Percentiles rank a stretch among this genome's conserved stretches.
Evolutionary conservation across 306 rosid species (phyloP).

Genomic region (Geum urbanum): DNA sequence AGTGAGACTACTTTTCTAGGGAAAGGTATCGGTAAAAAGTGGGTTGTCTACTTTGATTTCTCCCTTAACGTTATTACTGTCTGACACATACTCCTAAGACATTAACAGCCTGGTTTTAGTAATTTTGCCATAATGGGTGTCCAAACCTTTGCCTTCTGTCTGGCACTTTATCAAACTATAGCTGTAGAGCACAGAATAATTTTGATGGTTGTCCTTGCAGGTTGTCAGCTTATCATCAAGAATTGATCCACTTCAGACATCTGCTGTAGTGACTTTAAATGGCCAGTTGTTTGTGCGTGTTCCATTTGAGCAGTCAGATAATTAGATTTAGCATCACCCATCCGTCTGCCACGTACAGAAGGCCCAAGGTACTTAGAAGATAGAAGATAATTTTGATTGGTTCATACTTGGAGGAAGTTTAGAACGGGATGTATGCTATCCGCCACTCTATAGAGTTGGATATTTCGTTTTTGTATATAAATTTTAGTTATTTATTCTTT

Average conservation of each 20-base stretch:
- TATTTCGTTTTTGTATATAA: not conserved
- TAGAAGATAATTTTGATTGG: conserved; percentile 9
- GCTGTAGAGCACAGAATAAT: not conserved
- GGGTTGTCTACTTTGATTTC: not conserved
- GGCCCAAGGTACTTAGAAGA: not conserved
- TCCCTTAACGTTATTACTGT: not conserved
- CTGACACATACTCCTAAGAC: not conserved
- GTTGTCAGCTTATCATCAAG: conserved; percentile 69
- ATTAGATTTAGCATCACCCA: conserved; percentile 11
- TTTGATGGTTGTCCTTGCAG: conserved; percentile 26
- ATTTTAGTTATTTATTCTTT: not conserved
- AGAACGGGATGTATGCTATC: not conserved
- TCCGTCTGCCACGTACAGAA: conserved; percentile 3
- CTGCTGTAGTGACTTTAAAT: conserved; percentile 70
- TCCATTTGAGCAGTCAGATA: conserved; percentile 64
- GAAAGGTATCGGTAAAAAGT: not conserved
- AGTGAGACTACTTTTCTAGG: not conserved
- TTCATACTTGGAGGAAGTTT: conserved; percentile 8
- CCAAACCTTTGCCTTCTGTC: not conserved
- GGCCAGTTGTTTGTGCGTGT: conserved; percentile 78
- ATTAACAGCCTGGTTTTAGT: not conserved
- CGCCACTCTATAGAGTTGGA: not conserved
- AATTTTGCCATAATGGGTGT: not conserved
- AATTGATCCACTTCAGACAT: conserved; percentile 79
- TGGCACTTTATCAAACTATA: conserved; percentile 2